Evolutionary conservation across 2,329 filamentous ascomycete species (phyloP).

Genomic region (Colletotrichum orchidophilum): DNA sequence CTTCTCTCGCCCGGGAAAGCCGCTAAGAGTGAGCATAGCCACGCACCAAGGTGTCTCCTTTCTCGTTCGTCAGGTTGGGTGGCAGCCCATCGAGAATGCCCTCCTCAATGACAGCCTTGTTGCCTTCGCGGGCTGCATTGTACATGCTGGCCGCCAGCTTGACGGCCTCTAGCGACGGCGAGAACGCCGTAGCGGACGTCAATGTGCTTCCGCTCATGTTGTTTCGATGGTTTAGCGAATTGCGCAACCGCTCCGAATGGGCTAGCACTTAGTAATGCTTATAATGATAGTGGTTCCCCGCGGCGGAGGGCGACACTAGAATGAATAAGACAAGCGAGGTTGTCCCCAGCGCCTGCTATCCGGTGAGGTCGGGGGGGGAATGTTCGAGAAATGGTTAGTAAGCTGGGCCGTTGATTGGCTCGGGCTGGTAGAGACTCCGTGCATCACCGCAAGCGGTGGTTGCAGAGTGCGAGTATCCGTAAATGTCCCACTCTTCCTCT

Average conservation of each 20-base stretch:
- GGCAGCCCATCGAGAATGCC: slow-evolving; percentile 73
- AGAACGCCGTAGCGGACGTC: slow-evolving; percentile 32
- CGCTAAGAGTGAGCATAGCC: slow-evolving; percentile 31
- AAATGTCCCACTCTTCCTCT: background rate
- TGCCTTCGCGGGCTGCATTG: slow-evolving; percentile 70
- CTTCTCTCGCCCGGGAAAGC: background rate
- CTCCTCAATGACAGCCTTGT: slow-evolving; percentile 65
- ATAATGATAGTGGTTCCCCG: background rate
- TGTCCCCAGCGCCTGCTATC: background rate
- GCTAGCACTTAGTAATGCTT: slow-evolving; percentile 5
- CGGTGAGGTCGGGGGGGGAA: slow-evolving; percentile 19
- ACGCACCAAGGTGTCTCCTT: slow-evolving; percentile 73
- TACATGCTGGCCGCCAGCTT: slow-evolving; percentile 74
- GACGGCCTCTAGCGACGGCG: slow-evolving; percentile 70
- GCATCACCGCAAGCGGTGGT: background rate
- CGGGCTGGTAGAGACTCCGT: background rate
- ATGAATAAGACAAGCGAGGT: background rate
- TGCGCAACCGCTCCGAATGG: background rate
- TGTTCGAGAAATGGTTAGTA: slow-evolving; percentile 29
- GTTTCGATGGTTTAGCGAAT: background rate
- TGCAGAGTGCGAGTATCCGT: background rate
- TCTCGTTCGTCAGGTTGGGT: slow-evolving; percentile 75
- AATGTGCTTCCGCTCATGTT: slow-evolving; percentile 24
- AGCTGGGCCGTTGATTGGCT: slow-evolving; percentile 18
- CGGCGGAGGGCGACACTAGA: background rate